Evolutionary conservation across 2,329 filamentous ascomycete species (phyloP), one percentile per base, ranked within the genome.

Genomic region (Anisogramma anomala): DNA sequence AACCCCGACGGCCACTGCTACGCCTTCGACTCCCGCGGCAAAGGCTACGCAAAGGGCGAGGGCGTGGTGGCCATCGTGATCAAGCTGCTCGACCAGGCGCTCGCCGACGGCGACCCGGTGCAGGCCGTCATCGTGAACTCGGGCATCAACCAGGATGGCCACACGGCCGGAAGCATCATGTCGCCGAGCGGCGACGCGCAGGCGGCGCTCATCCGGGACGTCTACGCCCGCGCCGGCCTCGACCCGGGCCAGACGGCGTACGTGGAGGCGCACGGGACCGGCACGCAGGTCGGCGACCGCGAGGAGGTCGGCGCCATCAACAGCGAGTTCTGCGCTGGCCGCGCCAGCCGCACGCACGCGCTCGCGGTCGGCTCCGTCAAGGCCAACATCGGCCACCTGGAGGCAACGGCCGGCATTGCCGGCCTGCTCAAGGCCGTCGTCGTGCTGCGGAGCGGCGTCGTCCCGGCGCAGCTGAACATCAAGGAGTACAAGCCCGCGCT

Each of bases 271-370:
- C 55, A 50, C 31, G 61, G 61, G 2, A 67, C 65, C 0, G 64
- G 63, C 1, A 68, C 66, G 2, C 49, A 41, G 13, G 57, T 57
- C 2, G 66, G 65, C 2, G 66, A 68, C 33, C 58, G 60, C 0
- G 48, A 47, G 1, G 66, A 69, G 43, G 55, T 58, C 0, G 33
- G 42, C 0, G 64, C 58, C 0, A 53, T 62, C 3, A 11, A 53
- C 50, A 33, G 39, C 1, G 49, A 48, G 2, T 50, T 52, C 17
- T 36, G 20, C 14, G 39, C 44, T 2, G n/a, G 15, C 1, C 33
- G 44, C n/a, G 23, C 33, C n/a, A n/a, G n/a, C 14, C 1, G 25
- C 2, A n/a, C 33, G 7, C 27, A 43, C 10, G 46, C 46, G 9
- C 28, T 54, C 3, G 13, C 46, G 3, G 33, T 54, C 3, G 53